Evolutionary conservation across 441 rosid species (phyloP).

Genomic region (Jatropha podagrica): DNA sequence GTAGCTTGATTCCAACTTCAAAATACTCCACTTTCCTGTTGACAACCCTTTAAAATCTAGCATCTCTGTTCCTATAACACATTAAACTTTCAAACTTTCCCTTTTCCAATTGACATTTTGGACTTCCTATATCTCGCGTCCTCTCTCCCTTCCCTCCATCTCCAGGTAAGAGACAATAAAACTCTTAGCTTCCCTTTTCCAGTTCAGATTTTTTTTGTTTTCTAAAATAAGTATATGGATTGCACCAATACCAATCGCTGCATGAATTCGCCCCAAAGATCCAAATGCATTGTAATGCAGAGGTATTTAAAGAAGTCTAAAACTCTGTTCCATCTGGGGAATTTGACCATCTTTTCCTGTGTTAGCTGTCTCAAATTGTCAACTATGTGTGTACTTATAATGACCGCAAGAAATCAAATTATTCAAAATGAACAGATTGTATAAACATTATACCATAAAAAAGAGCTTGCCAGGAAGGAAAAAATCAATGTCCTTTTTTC

Average conservation of each 20-base stretch:
- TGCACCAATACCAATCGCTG: background rate
- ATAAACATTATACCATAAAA: too few relatives aligned
- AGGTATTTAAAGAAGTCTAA: background rate
- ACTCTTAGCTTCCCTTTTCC: background rate
- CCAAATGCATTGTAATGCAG: background rate
- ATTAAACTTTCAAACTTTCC: background rate
- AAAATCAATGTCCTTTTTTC: background rate
- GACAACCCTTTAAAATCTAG: background rate
- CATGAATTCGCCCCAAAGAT: background rate
- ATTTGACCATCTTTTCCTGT: background rate
- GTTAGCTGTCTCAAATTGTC: background rate
- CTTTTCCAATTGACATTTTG: background rate
- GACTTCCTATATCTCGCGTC: background rate
- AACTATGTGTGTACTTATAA: background rate
- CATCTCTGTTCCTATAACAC: background rate
- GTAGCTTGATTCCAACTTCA: background rate
- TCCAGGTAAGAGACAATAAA: background rate
- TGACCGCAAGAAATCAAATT: background rate
- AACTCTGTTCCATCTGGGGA: background rate
- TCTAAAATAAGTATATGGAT: background rate
- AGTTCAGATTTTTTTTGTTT: background rate
- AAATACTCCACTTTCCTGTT: background rate
- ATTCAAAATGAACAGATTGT: too few relatives aligned
- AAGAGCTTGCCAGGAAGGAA: too few relatives aligned
- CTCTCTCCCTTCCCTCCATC: background rate